Evolutionary conservation across 768 basidiomycete species (phyloP), one percentile per base, ranked within the genome.

Genomic region (Panellus pusillus): DNA sequence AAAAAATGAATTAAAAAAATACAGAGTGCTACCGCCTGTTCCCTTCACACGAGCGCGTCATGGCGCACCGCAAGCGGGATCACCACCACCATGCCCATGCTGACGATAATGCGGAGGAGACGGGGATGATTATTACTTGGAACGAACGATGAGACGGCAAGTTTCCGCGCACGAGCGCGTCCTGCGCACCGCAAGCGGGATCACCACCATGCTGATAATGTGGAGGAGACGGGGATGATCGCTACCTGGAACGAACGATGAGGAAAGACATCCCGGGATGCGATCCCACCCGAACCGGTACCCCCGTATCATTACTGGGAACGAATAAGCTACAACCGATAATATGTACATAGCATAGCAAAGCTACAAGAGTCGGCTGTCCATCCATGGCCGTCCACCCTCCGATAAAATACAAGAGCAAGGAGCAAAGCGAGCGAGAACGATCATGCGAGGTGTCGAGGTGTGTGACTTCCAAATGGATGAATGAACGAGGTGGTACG

Each of bases 191-290:
- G 87, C 44, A 88, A 82, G 62, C 82, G 86, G 43, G 89, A 90
- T 63, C 90, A 92, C 65, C 72, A 77, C 53, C 50, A 52, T 6
- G 24, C 2, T 24, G 24, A 24, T 24, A 24, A 24, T 24, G 6
- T 77, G 0, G 78, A 81, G 31, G 80, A 82, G 20, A 74, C 79
- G 11, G 65, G 69, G 3, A 67, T 75, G 44, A 82, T 90, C 32
- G 78, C 91, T 53, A 90, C 82, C 9, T 91, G 89, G 89, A 90
- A 91, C 61, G 77, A 81, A 65, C 79, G 61, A 63, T n/a, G n/a
- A n/a, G n/a, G n/a, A n/a, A n/a, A n/a, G n/a, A n/a, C n/a, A n/a
- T n/a, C n/a, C n/a, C n/a, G n/a, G n/a, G n/a, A n/a, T n/a, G n/a
- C n/a, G n/a, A n/a, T n/a, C 50, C 37, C 52, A 57, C 49, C 51